A percentile compares a stretch with the other conserved stretches of the same genome.
Conservation (phyloP, 2,329 filamentous ascomycete genomes). For the Hymenoscyphus fructigenus region DNA sequence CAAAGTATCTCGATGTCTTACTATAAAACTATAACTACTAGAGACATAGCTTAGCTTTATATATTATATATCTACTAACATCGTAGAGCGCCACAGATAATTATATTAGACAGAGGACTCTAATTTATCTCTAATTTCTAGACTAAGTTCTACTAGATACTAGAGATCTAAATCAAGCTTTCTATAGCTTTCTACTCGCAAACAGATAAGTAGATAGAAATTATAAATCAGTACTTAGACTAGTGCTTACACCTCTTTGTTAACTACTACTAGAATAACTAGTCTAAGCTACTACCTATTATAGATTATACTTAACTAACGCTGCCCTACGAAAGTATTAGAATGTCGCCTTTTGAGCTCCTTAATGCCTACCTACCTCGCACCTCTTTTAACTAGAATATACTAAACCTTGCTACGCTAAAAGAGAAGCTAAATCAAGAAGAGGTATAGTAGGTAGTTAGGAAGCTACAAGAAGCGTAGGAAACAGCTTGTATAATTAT, state of each 20-base stretch:
- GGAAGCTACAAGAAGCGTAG: not conserved
- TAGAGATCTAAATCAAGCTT: no score
- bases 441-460: not conserved
- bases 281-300: slow-evolving; percentile 17
- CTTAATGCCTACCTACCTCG: no score
- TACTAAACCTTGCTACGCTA: not conserved
- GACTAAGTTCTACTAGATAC: no score
- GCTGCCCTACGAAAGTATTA: slow-evolving; percentile 7
- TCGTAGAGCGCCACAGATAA: not conserved
- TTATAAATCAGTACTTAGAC: slow-evolving; percentile 7
- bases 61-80: not conserved
- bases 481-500: not conserved
- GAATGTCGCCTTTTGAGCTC: slow-evolving; percentile 6
- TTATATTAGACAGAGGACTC: not conserved
- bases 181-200: not conserved
- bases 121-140: no score
- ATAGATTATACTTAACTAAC: slow-evolving; percentile 17
- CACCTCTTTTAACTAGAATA: no score
- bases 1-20: not conserved
- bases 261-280: slow-evolving; percentile 27
- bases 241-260: slow-evolving; percentile 18
- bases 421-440: no score
- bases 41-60: not conserved
- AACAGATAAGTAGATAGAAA: no score
- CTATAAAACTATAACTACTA: not conserved